These are phyloP conservation scores for Coemansia javaensis DNA, from an alignment of 192 early-diverging fungal species.

Conservation along the genomic window DNA sequence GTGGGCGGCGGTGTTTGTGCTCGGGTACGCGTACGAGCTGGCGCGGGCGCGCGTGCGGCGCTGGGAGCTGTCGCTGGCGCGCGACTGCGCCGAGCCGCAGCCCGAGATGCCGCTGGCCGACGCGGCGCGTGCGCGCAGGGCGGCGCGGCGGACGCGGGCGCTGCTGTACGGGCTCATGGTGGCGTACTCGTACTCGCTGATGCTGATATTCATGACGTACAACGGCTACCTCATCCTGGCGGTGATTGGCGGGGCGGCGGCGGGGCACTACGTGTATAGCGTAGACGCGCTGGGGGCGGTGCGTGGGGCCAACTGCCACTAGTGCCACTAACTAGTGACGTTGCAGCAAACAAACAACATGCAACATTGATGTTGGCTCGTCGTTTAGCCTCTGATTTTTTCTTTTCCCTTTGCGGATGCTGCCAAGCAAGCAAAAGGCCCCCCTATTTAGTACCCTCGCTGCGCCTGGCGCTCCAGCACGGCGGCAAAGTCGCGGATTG, in stretches of 20 bases:
- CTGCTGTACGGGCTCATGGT: constrained; percentile 63
- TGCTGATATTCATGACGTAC: constrained; percentile 85
- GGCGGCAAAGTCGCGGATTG: constrained; percentile 36
- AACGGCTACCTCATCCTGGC: constrained; percentile 70
- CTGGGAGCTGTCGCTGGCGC: constrained; percentile 29
- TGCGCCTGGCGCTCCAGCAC: constrained; percentile 32
- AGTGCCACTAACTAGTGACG: not conserved
- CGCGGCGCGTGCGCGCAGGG: constrained; percentile 21
- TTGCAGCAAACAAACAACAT: not conserved
- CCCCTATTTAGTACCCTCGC: constrained; percentile 21
- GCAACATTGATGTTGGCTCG: not conserved
- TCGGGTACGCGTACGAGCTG: constrained; percentile 42
- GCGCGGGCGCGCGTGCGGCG: constrained; percentile 28
- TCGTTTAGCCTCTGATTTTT: not conserved
- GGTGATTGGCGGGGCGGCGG: constrained; percentile 61
- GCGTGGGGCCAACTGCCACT: constrained; percentile 51
- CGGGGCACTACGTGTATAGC: constrained; percentile 58
- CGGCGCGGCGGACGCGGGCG: constrained; percentile 53
- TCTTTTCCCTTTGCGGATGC: not conserved
- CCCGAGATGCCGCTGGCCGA: constrained; percentile 18
- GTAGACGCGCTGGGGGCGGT: constrained; percentile 35
- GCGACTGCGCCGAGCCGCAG: not conserved
- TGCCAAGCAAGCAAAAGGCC: not conserved
- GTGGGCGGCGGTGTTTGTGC: constrained; percentile 51
- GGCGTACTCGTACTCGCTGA: constrained; percentile 65